phyloP scores from a whole-genome alignment of 2,329 filamentous ascomycete species.

The Trichophyton verrucosum region DNA sequence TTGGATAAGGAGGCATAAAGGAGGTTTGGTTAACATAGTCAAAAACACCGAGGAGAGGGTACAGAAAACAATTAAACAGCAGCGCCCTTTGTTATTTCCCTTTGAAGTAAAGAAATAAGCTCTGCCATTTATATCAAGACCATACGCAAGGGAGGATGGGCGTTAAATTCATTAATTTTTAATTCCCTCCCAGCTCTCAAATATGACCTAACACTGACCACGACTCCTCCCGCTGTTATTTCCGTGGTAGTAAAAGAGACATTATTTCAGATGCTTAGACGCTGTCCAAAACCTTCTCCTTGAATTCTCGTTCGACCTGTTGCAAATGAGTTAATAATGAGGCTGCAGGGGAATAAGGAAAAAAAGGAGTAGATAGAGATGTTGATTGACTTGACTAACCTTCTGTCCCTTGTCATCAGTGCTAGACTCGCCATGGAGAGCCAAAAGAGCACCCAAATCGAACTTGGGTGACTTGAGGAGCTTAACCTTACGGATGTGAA shows the following conservation, averaged over 20 bases:
- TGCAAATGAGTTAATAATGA: slow-evolving; percentile 1
- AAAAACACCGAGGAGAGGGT: slow-evolving; percentile 1
- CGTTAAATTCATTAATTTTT: slow-evolving; percentile 4
- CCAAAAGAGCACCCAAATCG: slow-evolving; percentile 90
- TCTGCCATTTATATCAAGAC: slow-evolving; percentile 3
- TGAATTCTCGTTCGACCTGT: slow-evolving; percentile 77
- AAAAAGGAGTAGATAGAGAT: slow-evolving; percentile 3
- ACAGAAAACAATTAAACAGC: slow-evolving; percentile 1
- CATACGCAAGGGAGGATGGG: slow-evolving; percentile 2
- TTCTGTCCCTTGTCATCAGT: slow-evolving; percentile 96
- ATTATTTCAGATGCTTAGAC: slow-evolving; percentile 49
- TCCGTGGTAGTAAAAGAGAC: slow-evolving; percentile 3
- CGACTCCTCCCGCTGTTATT: not conserved
- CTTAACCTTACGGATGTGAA: slow-evolving; percentile 99
- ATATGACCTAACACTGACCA: slow-evolving; percentile 3
- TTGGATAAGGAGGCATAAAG: not conserved
- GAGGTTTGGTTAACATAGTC: not conserved
- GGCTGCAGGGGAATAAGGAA: not conserved
- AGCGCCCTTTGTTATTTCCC: not conserved
- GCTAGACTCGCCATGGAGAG: slow-evolving; percentile 92
- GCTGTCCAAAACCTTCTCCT: slow-evolving; percentile 87
- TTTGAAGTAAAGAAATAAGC: not conserved
- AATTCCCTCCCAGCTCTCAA: not conserved
- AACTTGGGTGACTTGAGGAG: slow-evolving; percentile 98
- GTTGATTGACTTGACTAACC: slow-evolving; percentile 39